These are phyloP conservation scores for Ramichloridium luteum DNA, from an alignment of 2,329 filamentous ascomycete species.

Conservation along the genomic window DNA sequence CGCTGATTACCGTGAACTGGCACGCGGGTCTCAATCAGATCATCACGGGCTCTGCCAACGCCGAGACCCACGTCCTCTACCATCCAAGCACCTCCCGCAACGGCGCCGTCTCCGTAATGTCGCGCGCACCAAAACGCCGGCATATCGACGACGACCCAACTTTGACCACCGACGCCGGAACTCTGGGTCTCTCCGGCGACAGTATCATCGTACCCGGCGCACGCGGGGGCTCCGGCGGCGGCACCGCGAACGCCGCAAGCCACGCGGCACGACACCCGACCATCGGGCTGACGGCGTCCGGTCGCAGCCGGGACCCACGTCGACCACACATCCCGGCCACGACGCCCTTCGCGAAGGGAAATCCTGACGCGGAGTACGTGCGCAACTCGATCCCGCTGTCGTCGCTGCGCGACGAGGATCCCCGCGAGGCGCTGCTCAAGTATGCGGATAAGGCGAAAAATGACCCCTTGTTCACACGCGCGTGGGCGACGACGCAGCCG, in stretches of 20 bases:
- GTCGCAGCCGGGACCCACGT: slow-evolving; percentile 64
- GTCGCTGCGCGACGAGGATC: slow-evolving; percentile 91
- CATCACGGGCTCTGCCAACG: slow-evolving; percentile 82
- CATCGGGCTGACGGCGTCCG: slow-evolving; percentile 65
- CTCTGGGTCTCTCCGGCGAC: slow-evolving; percentile 70
- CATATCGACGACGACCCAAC: slow-evolving; percentile 89
- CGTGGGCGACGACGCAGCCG: slow-evolving; percentile 85
- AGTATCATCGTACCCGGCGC: slow-evolving; percentile 52
- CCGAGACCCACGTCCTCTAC: slow-evolving; percentile 81
- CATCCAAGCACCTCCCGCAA: slow-evolving; percentile 69
- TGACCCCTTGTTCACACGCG: slow-evolving; percentile 87
- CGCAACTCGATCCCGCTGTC: slow-evolving; percentile 79
- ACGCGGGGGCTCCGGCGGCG: too few relatives aligned
- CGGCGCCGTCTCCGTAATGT: slow-evolving; percentile 82
- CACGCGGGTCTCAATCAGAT: slow-evolving; percentile 94
- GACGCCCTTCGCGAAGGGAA: slow-evolving; percentile 82
- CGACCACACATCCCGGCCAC: slow-evolving; percentile 72
- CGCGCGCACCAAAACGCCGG: slow-evolving; percentile 81
- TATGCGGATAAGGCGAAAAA: slow-evolving; percentile 89
- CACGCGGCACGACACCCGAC: slow-evolving; percentile 52
- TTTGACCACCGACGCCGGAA: slow-evolving; percentile 73
- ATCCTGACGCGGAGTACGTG: slow-evolving; percentile 83
- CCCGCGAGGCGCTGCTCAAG: slow-evolving; percentile 81
- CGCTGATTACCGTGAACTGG: slow-evolving; percentile 79
- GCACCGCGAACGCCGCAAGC: slow-evolving; percentile 29